A percentile compares a stretch with the other conserved stretches of the same genome.
phyloP scores from a whole-genome alignment of 2,329 filamentous ascomycete genomes.

The Byssoonygena ceratinophila region DNA sequence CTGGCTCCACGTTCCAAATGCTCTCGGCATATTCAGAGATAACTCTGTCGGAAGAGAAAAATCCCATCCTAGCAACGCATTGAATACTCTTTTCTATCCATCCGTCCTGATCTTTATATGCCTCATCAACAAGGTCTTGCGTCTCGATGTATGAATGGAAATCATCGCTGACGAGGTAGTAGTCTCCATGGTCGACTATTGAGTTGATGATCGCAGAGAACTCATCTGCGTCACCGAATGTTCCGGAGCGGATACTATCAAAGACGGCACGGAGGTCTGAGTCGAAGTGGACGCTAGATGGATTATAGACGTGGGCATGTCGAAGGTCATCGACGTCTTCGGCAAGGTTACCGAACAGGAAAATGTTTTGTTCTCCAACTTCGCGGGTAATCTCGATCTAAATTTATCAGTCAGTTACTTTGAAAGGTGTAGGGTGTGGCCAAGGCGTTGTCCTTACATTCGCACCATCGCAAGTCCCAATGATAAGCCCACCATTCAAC shows the following conservation, averaged over 20 bases:
- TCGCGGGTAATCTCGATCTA: constrained; percentile 96
- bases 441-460: constrained; percentile 56
- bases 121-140: constrained; percentile 79
- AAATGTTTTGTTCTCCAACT: constrained; percentile 93
- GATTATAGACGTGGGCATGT: constrained; percentile 67
- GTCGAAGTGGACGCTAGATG: constrained; percentile 63
- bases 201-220: constrained; percentile 77
- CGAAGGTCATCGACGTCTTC: constrained; percentile 96
- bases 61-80: constrained; percentile 86
- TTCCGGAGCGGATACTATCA: constrained; percentile 64
- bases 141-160: constrained; percentile 92
- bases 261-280: constrained; percentile 71
- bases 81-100: constrained; percentile 87
- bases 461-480: constrained; percentile 93
- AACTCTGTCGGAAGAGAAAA: constrained; percentile 90
- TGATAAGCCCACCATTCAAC: constrained; percentile 90
- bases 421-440: neutral
- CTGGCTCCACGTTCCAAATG: constrained; percentile 93
- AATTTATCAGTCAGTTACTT: constrained; percentile 7
- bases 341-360: constrained; percentile 90
- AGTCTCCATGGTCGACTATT: constrained; percentile 87
- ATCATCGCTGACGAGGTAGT: constrained; percentile 95
- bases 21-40: constrained; percentile 95
- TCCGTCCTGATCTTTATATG: constrained; percentile 81
- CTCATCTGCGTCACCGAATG: constrained; percentile 66